A percentile compares a stretch with the other conserved stretches of the same genome.
phyloP scores from a whole-genome alignment of 306 rosid species.

The Begonia fuchsioides region DNA sequence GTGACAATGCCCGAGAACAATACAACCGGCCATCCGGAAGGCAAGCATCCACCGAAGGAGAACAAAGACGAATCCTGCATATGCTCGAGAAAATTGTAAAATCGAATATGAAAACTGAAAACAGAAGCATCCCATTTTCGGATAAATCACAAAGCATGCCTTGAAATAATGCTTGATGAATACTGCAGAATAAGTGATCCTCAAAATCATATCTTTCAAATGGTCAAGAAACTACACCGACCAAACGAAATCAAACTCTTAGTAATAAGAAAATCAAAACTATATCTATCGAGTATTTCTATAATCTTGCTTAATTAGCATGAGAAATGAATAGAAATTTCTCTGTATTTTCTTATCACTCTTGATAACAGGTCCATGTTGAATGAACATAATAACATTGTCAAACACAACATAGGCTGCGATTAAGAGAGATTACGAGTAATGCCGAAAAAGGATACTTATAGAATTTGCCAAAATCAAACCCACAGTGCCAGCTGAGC shows the following conservation, averaged over 20 bases:
- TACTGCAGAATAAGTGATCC: conserved; percentile 57
- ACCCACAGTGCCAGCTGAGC: conserved; percentile 71
- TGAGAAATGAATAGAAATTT: too few relatives aligned
- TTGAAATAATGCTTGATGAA: conserved; percentile 67
- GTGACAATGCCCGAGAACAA: conserved; percentile 55
- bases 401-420: background rate
- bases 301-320: background rate
- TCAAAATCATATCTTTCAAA: conserved; percentile 63
- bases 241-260: background rate
- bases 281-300: background rate
- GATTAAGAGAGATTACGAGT: conserved; percentile 2
- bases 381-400: background rate
- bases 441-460: conserved; percentile 58
- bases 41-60: conserved; percentile 63
- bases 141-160: conserved; percentile 30
- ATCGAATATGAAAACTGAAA: background rate
- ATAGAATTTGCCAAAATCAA: conserved; percentile 74
- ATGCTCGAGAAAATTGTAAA: background rate
- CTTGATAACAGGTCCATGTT: too few relatives aligned
- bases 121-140: background rate
- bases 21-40: conserved; percentile 62
- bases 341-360: too few relatives aligned
- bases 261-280: background rate
- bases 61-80: conserved; percentile 62
- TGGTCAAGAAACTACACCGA: conserved; percentile 37